Conservation (phyloP, 129 eudicot genomes). For the Glebionis coronaria region DNA sequence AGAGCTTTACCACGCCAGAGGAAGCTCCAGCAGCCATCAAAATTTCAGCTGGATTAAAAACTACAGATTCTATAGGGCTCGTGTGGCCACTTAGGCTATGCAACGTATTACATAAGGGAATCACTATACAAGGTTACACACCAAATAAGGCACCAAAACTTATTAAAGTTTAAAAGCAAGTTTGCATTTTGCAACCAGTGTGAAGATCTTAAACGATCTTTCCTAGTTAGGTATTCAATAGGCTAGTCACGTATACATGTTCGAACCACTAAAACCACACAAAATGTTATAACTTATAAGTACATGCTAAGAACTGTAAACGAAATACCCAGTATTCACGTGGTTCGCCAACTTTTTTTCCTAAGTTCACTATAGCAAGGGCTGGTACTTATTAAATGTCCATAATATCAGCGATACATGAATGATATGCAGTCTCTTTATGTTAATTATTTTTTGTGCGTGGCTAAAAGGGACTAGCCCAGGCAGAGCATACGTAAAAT, state of each 20-base stretch:
- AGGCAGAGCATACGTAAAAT: too few relatives aligned
- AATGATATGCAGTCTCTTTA: neutral
- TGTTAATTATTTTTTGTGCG: too few relatives aligned
- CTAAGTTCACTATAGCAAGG: neutral
- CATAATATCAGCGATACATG: neutral
- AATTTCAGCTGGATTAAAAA: constrained; percentile 79
- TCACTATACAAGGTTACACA: constrained; percentile 11
- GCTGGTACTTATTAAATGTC: neutral
- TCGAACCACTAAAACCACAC: neutral
- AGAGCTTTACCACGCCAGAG: constrained; percentile 73
- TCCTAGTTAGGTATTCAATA: neutral
- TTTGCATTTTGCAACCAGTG: neutral
- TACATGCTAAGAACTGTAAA: neutral
- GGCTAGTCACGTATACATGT: neutral
- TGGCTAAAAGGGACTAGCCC: too few relatives aligned
- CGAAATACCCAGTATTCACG: neutral
- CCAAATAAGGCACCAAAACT: neutral
- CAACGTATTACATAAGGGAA: constrained; percentile 4
- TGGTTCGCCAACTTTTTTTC: neutral
- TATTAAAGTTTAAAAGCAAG: neutral
- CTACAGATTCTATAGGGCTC: constrained; percentile 89
- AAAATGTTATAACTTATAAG: neutral
- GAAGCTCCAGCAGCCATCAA: constrained; percentile 94
- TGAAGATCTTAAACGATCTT: neutral
- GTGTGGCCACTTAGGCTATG: constrained; percentile 90